Conservation (phyloP, 768 basidiomycete species). For the Leccinellum luteum region DNA sequence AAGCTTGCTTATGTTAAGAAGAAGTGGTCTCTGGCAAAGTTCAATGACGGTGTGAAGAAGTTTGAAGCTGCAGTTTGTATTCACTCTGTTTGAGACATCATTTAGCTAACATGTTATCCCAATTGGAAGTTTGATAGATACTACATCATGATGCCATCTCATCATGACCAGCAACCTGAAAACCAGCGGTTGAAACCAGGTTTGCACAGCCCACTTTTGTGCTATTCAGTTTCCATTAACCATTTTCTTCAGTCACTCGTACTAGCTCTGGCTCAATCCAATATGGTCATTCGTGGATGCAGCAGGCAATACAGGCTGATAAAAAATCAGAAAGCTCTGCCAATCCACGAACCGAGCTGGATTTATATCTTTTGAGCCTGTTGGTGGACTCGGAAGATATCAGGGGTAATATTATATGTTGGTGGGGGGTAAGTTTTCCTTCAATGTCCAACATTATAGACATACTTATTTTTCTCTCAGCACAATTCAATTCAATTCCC, state of each 20-base stretch:
- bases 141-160: not conserved
- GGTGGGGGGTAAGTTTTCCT: constrained; percentile 1
- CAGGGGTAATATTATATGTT: not conserved
- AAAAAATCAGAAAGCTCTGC: not conserved
- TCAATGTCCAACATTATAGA: not conserved
- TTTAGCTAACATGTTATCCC: too few relatives aligned
- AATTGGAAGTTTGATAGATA: not conserved
- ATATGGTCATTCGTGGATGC: constrained; percentile 1
- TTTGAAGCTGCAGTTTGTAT: not conserved
- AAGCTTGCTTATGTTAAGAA: constrained; percentile 1
- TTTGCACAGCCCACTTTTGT: not conserved
- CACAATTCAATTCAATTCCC: not conserved
- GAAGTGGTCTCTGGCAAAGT: too few relatives aligned
- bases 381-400: not conserved
- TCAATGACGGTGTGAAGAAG: too few relatives aligned
- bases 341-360: not conserved
- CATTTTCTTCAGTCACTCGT: not conserved
- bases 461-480: not conserved
- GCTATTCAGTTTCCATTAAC: not conserved
- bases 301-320: not conserved
- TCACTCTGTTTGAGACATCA: not conserved
- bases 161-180: not conserved
- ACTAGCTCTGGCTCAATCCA: not conserved
- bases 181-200: not conserved
- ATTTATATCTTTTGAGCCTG: not conserved